Evolutionary conservation across 1,139 yeast species (phyloP), one percentile per base, ranked within the genome.

Genomic region (Hanseniaspora gamundiae): DNA sequence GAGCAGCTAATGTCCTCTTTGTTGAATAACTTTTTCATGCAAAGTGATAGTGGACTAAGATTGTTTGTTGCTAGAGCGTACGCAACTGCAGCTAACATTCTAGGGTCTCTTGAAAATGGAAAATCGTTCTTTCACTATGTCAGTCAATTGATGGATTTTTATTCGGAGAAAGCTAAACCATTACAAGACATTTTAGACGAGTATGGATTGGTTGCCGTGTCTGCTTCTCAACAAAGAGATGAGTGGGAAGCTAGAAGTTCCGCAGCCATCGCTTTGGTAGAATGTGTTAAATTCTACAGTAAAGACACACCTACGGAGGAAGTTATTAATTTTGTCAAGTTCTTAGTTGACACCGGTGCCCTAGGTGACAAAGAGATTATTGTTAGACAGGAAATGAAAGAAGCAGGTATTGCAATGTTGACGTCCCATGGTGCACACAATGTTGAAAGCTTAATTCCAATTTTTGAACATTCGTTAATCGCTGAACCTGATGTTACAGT

Each of bases 231-330:
- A 26, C 77, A 75, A 54, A 73, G 69, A 50, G 96, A 87, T 56
- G 69, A 76, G 4, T 88, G 95, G 94, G 91, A 83, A 57, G 74
- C 73, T 42, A 73, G 98, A 56, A 76, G 87, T 47, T 93, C 95
- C 21, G 69, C 81, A 45, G 94, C 96, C 0, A 62, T 80, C 36
- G 64, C 88, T 0, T 61, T 87, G 43, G 74, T 74, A 49, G 70
- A 75, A 42, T 60, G 84, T 39, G 76, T 86, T 1, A 69, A 75
- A 0, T 59, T 69, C 30, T 70, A 78, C 46, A 56, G 59, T 1
- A 58, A 55, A 1, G 20, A 16, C 2, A 40, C 43, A 21, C 42
- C 44, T 19, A 49, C 59, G 1, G 52, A 52, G 2, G 56, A 69
- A 11, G 71, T 84, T 35, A 70, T 71, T 21, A 58, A 62, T 33